These are phyloP conservation scores for Pontederia paniculata DNA, from an alignment of 176 grass and related monocot species.

Conservation along the genomic window DNA sequence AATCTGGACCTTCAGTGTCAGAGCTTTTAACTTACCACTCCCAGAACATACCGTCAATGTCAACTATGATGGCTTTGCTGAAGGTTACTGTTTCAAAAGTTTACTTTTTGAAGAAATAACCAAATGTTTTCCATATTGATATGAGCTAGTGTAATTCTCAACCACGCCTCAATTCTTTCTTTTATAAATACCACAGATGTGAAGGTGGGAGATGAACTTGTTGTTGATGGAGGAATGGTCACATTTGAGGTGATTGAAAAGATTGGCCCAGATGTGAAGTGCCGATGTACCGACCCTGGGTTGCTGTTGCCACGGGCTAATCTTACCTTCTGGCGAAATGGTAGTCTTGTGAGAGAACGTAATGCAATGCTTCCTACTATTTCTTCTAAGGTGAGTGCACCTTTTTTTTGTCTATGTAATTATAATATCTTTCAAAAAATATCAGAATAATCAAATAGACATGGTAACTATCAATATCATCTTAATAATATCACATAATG, in stretches of 20 bases:
- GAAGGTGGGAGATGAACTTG: conserved; percentile 84
- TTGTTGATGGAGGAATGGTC: conserved; percentile 96
- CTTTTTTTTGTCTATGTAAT: background rate
- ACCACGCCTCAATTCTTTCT: background rate
- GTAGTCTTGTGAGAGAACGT: conserved; percentile 68
- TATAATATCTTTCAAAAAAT: background rate
- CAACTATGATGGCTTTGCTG: conserved; percentile 93
- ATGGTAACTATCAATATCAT: too few species aligned
- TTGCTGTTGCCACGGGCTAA: conserved; percentile 83
- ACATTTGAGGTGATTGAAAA: conserved; percentile 94
- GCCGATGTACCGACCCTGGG: conserved; percentile 84
- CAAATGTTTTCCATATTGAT: too few species aligned
- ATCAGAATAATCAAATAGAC: background rate
- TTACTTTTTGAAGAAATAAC: background rate
- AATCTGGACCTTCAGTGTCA: conserved; percentile 94
- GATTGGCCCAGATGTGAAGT: conserved; percentile 88
- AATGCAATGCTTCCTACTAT: conserved; percentile 99
- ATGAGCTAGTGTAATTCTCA: background rate
- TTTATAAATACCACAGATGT: conserved; percentile 52
- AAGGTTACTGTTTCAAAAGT: conserved; percentile 44
- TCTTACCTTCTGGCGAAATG: conserved; percentile 88
- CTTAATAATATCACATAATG: too few species aligned
- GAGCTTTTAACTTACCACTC: conserved; percentile 72
- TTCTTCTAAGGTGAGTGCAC: conserved; percentile 74
- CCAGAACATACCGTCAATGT: conserved; percentile 81